Evolutionary conservation across 106 monocot genomes (phyloP), one percentile per base, ranked within the genome.

Genomic region (Xerophyta viscosa): DNA sequence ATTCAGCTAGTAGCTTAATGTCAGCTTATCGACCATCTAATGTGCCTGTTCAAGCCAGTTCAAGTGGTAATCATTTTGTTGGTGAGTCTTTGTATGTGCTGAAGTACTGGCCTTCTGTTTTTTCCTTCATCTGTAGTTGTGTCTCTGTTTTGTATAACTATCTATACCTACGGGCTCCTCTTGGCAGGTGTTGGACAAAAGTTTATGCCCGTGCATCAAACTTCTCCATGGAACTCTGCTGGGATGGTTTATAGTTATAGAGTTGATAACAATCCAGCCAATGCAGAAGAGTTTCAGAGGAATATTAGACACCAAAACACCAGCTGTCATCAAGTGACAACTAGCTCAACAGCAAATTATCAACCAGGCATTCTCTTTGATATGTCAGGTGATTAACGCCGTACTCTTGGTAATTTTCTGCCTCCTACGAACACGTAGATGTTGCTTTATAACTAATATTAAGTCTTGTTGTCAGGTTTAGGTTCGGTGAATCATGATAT

Each of bases 1-100:
- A 58, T 19, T 48, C 60, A 17, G 77, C 64, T 50, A 26, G 27
- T 17, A 64, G 53, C 21, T 46, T 46, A 29, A 8, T 55, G 60
- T 48, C 41, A 8, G 14, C 47, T 26, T 49, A 69, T 58, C 54
- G 22, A 36, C 41, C 39, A 18, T 58, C 31, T 31, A 66, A 22
- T 52, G 20, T 54, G 48, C 42, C 68, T 61, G 52, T 9, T 30
- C 56, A 69, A 58, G 48, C 27, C 31, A 36, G 46, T 63, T 26
- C 54, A 28, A 25, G 27, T 14, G 26, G 61, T 29, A 59, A 14
- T 71, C 10, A 47, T 31, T 57, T 24, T 43, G 58, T 33, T 65
- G 10, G 15, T 25, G 39, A 51, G 50, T 39, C 39, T 39, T 39
- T 39, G 13, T 12, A 7, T 7, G 10, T 39, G 39, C 15, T 39